Evolutionary conservation across 768 basidiomycete species (phyloP).

Genomic region (Crepidotus variabilis): DNA sequence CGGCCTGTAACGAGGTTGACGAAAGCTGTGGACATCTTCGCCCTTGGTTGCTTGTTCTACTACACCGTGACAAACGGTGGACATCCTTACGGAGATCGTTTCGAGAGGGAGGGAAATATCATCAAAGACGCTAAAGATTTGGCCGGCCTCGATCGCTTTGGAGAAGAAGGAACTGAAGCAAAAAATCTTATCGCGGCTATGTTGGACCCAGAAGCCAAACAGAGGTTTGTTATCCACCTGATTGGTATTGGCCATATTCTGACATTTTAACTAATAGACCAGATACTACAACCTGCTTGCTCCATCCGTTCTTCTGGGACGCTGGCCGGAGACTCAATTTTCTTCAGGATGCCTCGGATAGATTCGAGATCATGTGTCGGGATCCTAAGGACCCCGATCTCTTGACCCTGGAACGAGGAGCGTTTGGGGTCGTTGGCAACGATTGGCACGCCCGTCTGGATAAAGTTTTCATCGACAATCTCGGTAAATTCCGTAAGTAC

Average conservation of each 20-base stretch:
- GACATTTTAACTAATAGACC: conserved; percentile 48
- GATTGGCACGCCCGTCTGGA: conserved; percentile 91
- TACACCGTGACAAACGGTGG: conserved; percentile 86
- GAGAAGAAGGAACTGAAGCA: conserved; percentile 91
- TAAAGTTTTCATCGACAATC: conserved; percentile 86
- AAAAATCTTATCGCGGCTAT: conserved; percentile 74
- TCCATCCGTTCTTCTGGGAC: conserved; percentile 98
- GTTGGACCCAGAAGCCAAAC: conserved; percentile 71
- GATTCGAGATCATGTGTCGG: conserved; percentile 96
- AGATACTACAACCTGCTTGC: conserved; percentile 79
- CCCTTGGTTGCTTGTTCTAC: conserved; percentile 92
- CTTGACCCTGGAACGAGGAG: conserved; percentile 68
- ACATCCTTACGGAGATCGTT: conserved; percentile 93
- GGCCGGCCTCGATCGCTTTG: conserved; percentile 53
- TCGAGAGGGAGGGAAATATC: conserved; percentile 93
- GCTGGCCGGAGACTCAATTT: conserved; percentile 81
- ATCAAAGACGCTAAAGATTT: conserved; percentile 75
- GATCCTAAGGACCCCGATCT: conserved; percentile 83
- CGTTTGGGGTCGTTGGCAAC: conserved; percentile 70
- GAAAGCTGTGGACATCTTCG: conserved; percentile 95
- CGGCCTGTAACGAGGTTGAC: conserved; percentile 70
- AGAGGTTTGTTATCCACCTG: conserved; percentile 50
- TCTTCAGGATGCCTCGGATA: conserved; percentile 96
- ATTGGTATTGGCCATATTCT: conserved; percentile 1
- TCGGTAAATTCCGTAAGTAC: conserved; percentile 98